Conservation (phyloP, 2,329 filamentous ascomycete species). For the Fusarium veterinarium region DNA sequence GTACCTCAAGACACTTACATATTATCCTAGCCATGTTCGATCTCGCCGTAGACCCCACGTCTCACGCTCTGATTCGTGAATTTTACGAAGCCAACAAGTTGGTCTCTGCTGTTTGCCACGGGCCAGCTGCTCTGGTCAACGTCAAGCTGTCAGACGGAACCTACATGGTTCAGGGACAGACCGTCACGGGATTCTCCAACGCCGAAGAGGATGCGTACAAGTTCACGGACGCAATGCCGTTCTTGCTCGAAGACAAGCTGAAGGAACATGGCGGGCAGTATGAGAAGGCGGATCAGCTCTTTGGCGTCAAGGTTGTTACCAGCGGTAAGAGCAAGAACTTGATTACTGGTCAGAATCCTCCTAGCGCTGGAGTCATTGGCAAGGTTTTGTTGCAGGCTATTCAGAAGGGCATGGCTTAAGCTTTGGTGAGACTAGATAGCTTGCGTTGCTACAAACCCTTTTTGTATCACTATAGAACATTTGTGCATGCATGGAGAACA, state of each 20-base stretch:
- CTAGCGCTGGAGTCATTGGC: not conserved
- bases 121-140: not conserved
- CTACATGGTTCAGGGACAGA: not conserved
- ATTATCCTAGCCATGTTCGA: not conserved
- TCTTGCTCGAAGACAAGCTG: not conserved
- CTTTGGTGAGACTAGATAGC: not conserved
- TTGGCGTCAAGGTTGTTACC: not conserved
- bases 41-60: not conserved
- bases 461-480: no score
- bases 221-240: not conserved
- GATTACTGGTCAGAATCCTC: not conserved
- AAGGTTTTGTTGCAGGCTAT: not conserved
- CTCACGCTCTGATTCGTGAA: not conserved
- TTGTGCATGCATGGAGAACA: no score
- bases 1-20: not conserved
- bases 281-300: not conserved
- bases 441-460: no score
- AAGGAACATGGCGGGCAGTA: not conserved
- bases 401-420: not conserved
- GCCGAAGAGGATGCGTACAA: not conserved
- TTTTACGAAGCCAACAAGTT: not conserved
- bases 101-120: not conserved
- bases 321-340: not conserved
- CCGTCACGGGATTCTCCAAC: not conserved
- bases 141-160: not conserved